A percentile compares a stretch with the other conserved stretches of the same genome.
These are phyloP conservation scores for Sphaerostilbella broomeana DNA, from an alignment of 2,329 filamentous ascomycete species.

Conservation along the genomic window DNA sequence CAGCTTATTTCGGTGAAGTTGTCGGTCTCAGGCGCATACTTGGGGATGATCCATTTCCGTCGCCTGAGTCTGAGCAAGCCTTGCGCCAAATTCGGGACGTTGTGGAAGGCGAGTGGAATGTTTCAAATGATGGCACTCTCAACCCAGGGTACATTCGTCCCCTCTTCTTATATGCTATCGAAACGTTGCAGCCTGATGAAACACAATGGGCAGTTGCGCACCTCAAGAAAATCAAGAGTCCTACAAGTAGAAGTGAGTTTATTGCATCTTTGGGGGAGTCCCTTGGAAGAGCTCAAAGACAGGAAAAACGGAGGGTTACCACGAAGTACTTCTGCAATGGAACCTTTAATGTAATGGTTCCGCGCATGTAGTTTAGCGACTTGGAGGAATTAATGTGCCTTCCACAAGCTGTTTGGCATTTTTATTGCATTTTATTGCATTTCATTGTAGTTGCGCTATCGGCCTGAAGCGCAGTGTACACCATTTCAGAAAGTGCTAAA, in stretches of 20 bases:
- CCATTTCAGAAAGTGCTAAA: too few species aligned
- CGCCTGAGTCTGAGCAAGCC: constrained; percentile 14
- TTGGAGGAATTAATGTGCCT: too few species aligned
- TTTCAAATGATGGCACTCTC: constrained; percentile 2
- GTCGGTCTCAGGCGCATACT: constrained; percentile 19
- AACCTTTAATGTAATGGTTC: too few species aligned
- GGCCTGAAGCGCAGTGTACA: too few species aligned
- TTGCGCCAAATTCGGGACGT: constrained; percentile 15
- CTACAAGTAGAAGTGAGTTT: constrained; percentile 15
- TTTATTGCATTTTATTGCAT: too few species aligned
- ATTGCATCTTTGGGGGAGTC: constrained; percentile 16
- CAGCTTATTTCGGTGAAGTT: constrained; percentile 19
- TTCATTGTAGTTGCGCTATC: too few species aligned
- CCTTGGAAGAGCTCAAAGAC: constrained; percentile 15
- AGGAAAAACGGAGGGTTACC: constrained; percentile 20
- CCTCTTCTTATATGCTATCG: constrained; percentile 19
- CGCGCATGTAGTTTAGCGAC: too few species aligned
- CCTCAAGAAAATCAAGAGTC: constrained; percentile 13
- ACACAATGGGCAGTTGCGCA: constrained; percentile 16
- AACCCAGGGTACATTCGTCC: constrained; percentile 19
- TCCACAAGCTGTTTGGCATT: too few species aligned
- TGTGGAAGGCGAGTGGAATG: constrained; percentile 17
- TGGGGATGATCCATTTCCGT: constrained; percentile 16
- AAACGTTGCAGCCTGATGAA: constrained; percentile 16
- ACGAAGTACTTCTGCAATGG: constrained; percentile 19